Percentiles rank a stretch among this genome's conserved stretches.
These are phyloP conservation scores for Xylariaceae sp. DNA, from an alignment of 2,329 filamentous ascomycete species.

Conservation along the genomic window DNA sequence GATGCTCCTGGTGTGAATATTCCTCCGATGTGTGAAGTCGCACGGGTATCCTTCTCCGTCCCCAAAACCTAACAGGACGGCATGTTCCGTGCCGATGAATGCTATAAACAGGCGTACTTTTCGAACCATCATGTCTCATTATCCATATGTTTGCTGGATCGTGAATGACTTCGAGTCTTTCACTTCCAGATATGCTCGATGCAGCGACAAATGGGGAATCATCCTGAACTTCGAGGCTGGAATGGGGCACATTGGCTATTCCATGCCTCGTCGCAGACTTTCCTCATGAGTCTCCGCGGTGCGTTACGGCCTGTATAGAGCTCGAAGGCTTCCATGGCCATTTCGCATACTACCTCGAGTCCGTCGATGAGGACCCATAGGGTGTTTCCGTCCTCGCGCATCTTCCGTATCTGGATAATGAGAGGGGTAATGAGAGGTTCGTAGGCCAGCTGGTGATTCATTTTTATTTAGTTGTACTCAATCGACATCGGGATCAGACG, in stretches of 20 bases:
- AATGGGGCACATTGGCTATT: conserved; percentile 36
- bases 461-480: conserved; percentile 11
- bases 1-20: too few relatives aligned
- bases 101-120: too few relatives aligned
- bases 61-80: too few relatives aligned
- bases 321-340: conserved; percentile 72
- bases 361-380: conserved; percentile 70
- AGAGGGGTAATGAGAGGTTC: conserved; percentile 65
- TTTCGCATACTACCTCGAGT: conserved; percentile 65
- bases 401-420: conserved; percentile 56
- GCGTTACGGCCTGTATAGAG: conserved; percentile 68
- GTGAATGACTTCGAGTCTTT: too few relatives aligned
- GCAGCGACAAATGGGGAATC: background rate
- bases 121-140: too few relatives aligned
- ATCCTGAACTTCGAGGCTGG: conserved; percentile 27
- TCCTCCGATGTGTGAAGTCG: too few relatives aligned
- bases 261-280: conserved; percentile 46
- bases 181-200: too few relatives aligned
- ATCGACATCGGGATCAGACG: background rate
- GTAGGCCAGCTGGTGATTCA: conserved; percentile 56
- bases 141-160: too few relatives aligned
- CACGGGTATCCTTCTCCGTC: too few relatives aligned
- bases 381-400: conserved; percentile 44
- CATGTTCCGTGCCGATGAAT: too few relatives aligned
- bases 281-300: conserved; percentile 62